Evolutionary conservation across 2,329 filamentous ascomycete species (phyloP), one percentile per base, ranked within the genome.

Genomic region (Chrysosporium keratinophilum): DNA sequence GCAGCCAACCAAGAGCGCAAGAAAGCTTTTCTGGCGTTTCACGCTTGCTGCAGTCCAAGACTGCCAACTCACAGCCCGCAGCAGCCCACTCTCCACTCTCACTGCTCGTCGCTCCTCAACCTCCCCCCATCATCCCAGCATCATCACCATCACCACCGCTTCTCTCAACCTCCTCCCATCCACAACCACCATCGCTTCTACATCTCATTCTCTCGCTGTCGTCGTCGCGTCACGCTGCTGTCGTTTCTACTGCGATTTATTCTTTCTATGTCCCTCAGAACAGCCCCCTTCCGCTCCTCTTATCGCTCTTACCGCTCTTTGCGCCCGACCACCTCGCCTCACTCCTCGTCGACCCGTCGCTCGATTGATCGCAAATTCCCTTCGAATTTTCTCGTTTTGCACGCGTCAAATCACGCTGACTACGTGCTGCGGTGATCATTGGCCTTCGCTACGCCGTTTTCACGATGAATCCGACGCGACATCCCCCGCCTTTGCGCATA

Each of bases 401-500:
- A 66, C 63, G 63, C 63, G 63, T 65, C 64, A 63, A 61, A 61
- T 59, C 56, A 56, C 59, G 58, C 42, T 51, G 49, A 34, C 28
- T 54, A 34, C 50, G 42, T 50, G 37, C 34, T 47, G 52, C 54
- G 45, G 54, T 53, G 28, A 44, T 54, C 48, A 47, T 50, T 54
- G 35, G 47, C 39, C 55, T 43, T 47, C 37, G 44, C 40, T 34
- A 46, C 54, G 54, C 54, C 54, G 41, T 59, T 56, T 48, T 57
- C 52, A 42, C 55, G 56, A 72, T 72, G 69, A 63, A 64, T 61
- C 66, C 69, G 62, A 67, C 69, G 64, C 68, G 64, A 63, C 59
- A 58, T 55, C 63, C 65, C 54, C 74, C 74, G 64, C 69, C 73
- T 62, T 68, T 82, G 69, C 75, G 81, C 63, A 78, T 80, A 66